These are phyloP conservation scores for Favolaschia claudopus DNA, from an alignment of 768 basidiomycete species.

Conservation along the genomic window DNA sequence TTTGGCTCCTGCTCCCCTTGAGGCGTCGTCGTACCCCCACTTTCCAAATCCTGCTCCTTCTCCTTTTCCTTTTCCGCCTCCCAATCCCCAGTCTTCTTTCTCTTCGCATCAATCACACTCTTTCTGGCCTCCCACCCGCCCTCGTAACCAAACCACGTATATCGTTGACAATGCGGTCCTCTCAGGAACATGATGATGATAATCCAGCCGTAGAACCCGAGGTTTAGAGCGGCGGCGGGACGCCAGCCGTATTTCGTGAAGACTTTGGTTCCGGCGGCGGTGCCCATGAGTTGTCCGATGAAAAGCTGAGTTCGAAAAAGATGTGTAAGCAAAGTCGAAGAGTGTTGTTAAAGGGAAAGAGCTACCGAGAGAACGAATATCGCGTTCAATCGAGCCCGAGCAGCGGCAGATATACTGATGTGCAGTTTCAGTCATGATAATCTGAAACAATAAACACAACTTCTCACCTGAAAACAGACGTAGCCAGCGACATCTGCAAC, in stretches of 20 bases:
- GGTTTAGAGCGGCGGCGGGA: slow-evolving; percentile 63
- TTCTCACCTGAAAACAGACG: slow-evolving; percentile 61
- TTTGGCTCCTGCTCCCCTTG: not conserved
- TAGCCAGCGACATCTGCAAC: slow-evolving; percentile 72
- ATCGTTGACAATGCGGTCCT: slow-evolving; percentile 68
- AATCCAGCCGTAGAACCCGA: slow-evolving; percentile 66
- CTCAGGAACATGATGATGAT: slow-evolving; percentile 65
- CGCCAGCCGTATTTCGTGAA: slow-evolving; percentile 79
- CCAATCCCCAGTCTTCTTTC: not conserved
- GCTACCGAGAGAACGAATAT: slow-evolving; percentile 73
- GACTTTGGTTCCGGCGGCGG: slow-evolving; percentile 73
- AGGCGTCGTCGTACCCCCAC: slow-evolving; percentile 12
- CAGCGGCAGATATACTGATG: slow-evolving; percentile 53
- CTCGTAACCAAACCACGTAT: slow-evolving; percentile 72
- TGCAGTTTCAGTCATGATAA: not conserved
- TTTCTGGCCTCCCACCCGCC: slow-evolving; percentile 59
- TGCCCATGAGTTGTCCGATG: slow-evolving; percentile 86
- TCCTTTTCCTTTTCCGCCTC: not conserved
- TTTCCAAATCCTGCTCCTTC: not conserved
- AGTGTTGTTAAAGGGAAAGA: not conserved
- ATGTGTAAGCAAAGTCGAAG: not conserved
- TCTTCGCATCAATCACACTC: slow-evolving; percentile 38
- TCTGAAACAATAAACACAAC: slow-evolving; percentile 17
- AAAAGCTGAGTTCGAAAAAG: slow-evolving; percentile 52
- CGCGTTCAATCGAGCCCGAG: slow-evolving; percentile 79